phyloP scores from a whole-genome alignment of 164 flowering plant species.

The Tetracentron sinense region DNA sequence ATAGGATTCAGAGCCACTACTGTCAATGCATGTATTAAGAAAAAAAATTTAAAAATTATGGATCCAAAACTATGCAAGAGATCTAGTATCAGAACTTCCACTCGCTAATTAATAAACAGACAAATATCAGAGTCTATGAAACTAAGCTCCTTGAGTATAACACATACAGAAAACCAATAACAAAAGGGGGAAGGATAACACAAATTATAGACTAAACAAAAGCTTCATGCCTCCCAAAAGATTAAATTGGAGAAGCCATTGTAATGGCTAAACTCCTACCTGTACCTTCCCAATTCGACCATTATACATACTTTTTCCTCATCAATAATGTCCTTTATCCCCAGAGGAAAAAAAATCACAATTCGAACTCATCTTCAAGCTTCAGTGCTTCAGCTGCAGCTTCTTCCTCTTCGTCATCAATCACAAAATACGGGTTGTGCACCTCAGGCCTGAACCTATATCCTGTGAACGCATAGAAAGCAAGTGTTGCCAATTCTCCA shows the following conservation, averaged over 20 bases:
- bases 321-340: neutral
- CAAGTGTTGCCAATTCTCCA: slow-evolving; percentile 10
- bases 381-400: slow-evolving; percentile 11
- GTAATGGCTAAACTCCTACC: slow-evolving; percentile 1
- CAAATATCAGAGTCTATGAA: neutral
- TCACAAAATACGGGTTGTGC: slow-evolving; percentile 6
- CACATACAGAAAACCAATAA: neutral
- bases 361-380: slow-evolving; percentile 10
- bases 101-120: neutral
- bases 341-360: neutral
- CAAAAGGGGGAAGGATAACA: neutral
- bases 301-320: neutral
- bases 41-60: too few relatives aligned
- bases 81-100: neutral
- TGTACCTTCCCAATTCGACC: slow-evolving; percentile 1
- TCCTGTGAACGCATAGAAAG: slow-evolving; percentile 9
- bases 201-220: slow-evolving; percentile 4
- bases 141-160: slow-evolving; percentile 11
- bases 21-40: neutral
- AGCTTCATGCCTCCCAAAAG: slow-evolving; percentile 1
- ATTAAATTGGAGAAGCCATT: neutral
- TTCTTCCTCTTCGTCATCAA: slow-evolving; percentile 12
- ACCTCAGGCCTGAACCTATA: slow-evolving; percentile 3
- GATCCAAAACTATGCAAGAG: neutral
- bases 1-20: neutral